Evolutionary conservation across 371 early-diverging fungal species (phyloP).

Genomic region (Mucor plumbeus): DNA sequence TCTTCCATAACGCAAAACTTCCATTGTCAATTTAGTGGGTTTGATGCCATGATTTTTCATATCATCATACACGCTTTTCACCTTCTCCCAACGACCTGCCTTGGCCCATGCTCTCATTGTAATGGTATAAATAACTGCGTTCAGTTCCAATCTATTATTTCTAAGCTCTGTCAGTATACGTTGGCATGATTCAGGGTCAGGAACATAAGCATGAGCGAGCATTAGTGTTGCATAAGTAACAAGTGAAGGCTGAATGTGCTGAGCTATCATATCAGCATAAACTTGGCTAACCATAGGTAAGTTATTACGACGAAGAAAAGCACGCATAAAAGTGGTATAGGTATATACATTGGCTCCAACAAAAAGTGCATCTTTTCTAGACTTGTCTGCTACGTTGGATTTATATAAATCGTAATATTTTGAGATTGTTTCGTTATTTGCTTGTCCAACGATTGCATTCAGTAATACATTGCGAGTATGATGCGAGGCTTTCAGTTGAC

Average conservation of each 20-base stretch:
- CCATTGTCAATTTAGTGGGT: conserved; percentile 46
- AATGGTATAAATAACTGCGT: conserved; percentile 50
- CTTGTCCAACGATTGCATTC: conserved; percentile 43
- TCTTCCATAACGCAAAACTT: conserved; percentile 46
- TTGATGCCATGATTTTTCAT: conserved; percentile 44
- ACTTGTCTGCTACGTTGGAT: conserved; percentile 5
- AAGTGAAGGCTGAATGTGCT: conserved; percentile 42
- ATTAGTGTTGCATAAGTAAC: conserved; percentile 49
- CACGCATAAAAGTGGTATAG: conserved; percentile 56
- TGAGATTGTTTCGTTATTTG: conserved; percentile 27
- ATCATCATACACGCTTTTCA: conserved; percentile 40
- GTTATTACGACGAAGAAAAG: conserved; percentile 47
- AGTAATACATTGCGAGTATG: conserved; percentile 48
- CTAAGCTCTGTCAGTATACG: conserved; percentile 42
- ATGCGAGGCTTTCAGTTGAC: conserved; percentile 18
- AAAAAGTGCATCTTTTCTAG: conserved; percentile 15
- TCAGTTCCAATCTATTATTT: conserved; percentile 27
- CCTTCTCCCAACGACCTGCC: conserved; percentile 44
- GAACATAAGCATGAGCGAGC: conserved; percentile 52
- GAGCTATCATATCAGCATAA: conserved; percentile 46
- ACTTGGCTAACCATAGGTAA: conserved; percentile 45
- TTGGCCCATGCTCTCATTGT: conserved; percentile 55
- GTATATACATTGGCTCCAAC: conserved; percentile 42
- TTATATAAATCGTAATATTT: conserved; percentile 42
- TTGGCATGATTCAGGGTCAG: conserved; percentile 47